Percentiles rank a stretch among this genome's conserved stretches.
These are phyloP conservation scores for Aeschynomene evenia DNA, from an alignment of 306 rosid genomes.

Conservation along the genomic window DNA sequence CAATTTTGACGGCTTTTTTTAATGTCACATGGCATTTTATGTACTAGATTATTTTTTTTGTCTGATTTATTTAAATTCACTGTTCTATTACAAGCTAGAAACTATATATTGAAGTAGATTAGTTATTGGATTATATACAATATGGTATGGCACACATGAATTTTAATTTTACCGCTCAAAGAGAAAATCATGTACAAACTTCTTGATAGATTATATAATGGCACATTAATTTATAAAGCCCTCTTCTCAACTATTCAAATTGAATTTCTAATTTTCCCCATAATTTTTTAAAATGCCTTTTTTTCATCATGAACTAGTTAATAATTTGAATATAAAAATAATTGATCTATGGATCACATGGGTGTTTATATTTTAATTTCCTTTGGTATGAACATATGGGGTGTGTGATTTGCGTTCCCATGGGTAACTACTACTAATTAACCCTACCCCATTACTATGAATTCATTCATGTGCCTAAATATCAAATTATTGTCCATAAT, in stretches of 20 bases:
- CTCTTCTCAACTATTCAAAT: too few species aligned
- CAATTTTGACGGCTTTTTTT: background rate
- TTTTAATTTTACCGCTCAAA: background rate
- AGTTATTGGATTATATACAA: background rate
- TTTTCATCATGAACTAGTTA: too few species aligned
- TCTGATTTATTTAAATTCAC: background rate
- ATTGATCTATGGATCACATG: background rate
- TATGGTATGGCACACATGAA: background rate
- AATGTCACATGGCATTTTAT: background rate
- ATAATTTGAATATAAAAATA: background rate
- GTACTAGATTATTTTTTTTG: background rate
- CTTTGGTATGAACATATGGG: too few species aligned
- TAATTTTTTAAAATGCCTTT: too few species aligned
- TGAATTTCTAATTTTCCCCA: too few species aligned
- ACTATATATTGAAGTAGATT: background rate
- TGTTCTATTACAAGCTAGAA: background rate
- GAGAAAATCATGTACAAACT: background rate
- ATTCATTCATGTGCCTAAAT: too few species aligned
- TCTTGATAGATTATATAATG: background rate
- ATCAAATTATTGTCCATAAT: too few species aligned
- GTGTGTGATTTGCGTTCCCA: too few species aligned
- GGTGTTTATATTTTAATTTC: background rate
- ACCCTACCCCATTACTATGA: too few species aligned
- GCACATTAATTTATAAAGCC: too few species aligned
- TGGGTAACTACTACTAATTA: too few species aligned